Evolutionary conservation across 805 yeast species (phyloP).

Genomic region (Metschnikowia gelsemii): DNA sequence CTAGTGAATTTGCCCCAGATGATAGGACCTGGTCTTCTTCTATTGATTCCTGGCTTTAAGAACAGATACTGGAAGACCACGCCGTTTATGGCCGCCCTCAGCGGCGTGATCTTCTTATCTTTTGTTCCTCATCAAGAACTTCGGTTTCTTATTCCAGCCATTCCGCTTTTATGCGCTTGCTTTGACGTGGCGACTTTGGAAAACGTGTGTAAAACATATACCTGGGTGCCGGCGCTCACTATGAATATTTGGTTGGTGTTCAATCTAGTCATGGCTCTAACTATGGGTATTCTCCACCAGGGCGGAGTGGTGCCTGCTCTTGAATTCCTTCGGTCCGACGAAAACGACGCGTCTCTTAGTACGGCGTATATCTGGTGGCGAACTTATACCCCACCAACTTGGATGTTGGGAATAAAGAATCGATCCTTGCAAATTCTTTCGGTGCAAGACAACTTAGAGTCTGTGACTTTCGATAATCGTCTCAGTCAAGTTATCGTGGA

Average conservation of each 20-base stretch:
- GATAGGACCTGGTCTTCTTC: slow-evolving; percentile 68
- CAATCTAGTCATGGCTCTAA: slow-evolving; percentile 54
- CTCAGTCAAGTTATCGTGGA: slow-evolving; percentile 40
- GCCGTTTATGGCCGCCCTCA: slow-evolving; percentile 57
- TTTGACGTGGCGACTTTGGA: slow-evolving; percentile 42
- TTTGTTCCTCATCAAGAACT: slow-evolving; percentile 88
- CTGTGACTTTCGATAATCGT: no score
- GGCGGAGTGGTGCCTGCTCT: slow-evolving; percentile 82
- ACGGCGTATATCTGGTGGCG: slow-evolving; percentile 79
- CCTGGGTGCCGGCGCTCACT: slow-evolving; percentile 21
- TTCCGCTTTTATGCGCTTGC: slow-evolving; percentile 68
- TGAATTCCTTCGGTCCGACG: slow-evolving; percentile 31
- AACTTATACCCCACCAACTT: slow-evolving; percentile 90
- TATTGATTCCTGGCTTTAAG: slow-evolving; percentile 38
- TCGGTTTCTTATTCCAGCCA: slow-evolving; percentile 76
- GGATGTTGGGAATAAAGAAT: slow-evolving; percentile 54
- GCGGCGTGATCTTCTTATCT: slow-evolving; percentile 66
- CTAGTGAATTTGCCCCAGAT: slow-evolving; percentile 75
- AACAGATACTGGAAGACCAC: slow-evolving; percentile 47
- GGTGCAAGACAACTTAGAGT: slow-evolving; percentile 13
- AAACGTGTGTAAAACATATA: slow-evolving; percentile 1
- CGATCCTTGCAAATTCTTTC: slow-evolving; percentile 19
- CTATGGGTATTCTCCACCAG: slow-evolving; percentile 86
- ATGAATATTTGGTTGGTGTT: slow-evolving; percentile 58
- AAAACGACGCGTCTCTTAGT: neutral